A percentile compares a stretch with the other conserved stretches of the same genome.
phyloP scores from a whole-genome alignment of 2,329 filamentous ascomycete genomes.

The Xylaria sp. region DNA sequence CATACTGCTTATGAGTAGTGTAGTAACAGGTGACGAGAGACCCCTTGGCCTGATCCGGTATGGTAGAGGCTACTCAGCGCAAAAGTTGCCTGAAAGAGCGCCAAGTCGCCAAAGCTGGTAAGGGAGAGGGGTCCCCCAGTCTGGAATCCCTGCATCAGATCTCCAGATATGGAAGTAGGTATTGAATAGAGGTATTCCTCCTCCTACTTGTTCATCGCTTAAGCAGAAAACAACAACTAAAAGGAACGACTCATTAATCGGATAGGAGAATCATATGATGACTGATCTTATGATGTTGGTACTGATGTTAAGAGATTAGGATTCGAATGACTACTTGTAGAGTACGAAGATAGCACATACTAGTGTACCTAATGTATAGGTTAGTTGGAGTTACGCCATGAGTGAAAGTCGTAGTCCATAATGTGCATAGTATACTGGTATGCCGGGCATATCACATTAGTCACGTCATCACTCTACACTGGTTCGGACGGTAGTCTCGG shows the following conservation, averaged over 20 bases:
- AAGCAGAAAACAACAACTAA: neutral
- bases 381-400: too few species aligned
- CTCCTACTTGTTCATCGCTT: conserved; percentile 2
- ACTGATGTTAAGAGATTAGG: neutral
- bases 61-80: neutral
- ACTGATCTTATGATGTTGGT: conserved; percentile 17
- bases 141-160: conserved; percentile 33
- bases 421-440: too few species aligned
- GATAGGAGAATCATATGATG: conserved; percentile 19
- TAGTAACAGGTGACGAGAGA: neutral
- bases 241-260: neutral
- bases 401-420: too few species aligned
- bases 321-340: neutral
- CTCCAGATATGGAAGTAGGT: conserved; percentile 28
- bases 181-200: neutral
- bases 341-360: neutral
- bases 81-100: conserved; percentile 3
- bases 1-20: neutral
- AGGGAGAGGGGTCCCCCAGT: conserved; percentile 17
- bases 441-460: too few species aligned
- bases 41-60: neutral
- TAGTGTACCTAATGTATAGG: too few species aligned
- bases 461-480: too few species aligned
- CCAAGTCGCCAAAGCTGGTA: neutral
- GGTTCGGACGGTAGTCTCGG: too few species aligned